Base-by-base conservation (phyloP, 257 asterid species). In the Salvia splendens region DNA sequence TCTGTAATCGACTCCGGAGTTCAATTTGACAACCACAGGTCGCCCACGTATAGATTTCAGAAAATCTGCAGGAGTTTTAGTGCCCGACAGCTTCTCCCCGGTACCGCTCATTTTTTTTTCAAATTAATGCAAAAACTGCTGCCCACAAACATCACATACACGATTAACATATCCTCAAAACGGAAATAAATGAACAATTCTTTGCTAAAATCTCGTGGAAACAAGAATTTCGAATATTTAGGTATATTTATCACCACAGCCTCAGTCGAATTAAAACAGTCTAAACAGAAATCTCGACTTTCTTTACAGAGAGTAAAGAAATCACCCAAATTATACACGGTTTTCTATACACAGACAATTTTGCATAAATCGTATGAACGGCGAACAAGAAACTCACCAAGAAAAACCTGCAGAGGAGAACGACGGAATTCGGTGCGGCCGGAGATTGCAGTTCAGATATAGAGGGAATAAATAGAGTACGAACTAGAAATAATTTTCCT, bases 1-100 rank as follows among this genome's bases (percentile, higher is more conserved):
- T 87, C 97, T 76, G 65, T 92, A 92, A 59, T 92, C 98, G 64
- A 92, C 98, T 12, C 96, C 98, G 6, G 97, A 92, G 72, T 92
- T 92, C 88, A 89, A 73, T 77, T 92, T 92, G 79, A 92, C 98
- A 4, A 92, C 98, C 74, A 92, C 96, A 24, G 98, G 98, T 59
- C 98, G 89, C 3, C 98, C 98, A 38, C 98, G 96, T 12, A 92
- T 92, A 35, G 98, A 89, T 78, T 92, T 92, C 56, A 92, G 92
- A 79, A 92, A 92, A 83, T 92, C 98, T 47, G 96, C 88, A 3
- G 98, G 98, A 32, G 96, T 92, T 77, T 92, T 92, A 2, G 96
- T 81, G 65, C 85, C 76, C 14, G 96, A 84, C 5, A 87, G 73
- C 77, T 77, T 92, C 77, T 92, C 98, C 52, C 76, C 80, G 16